Base-by-base conservation (phyloP, 768 basidiomycete genomes). In the Trametes maxima region DNA sequence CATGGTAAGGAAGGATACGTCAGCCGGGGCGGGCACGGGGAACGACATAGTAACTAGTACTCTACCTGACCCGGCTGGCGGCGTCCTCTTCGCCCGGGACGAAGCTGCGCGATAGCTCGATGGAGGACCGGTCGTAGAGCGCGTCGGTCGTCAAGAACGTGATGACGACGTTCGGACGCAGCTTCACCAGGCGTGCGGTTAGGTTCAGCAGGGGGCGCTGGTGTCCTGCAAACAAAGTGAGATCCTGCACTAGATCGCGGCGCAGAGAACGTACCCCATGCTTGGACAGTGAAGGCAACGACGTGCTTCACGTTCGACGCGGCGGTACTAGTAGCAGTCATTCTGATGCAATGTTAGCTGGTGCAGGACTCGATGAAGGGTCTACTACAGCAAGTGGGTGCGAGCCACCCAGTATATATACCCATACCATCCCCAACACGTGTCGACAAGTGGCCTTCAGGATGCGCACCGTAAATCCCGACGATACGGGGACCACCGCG, bases 71-170 rank as follows among this genome's bases (percentile, higher is more conserved):
- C 8, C 57, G 39, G 2, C 22, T n/a, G 12, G 16, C 33, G 35
- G n/a, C 40, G 3, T 33, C 35, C 14, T 42, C 45, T 16, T 64
- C 63, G 8, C 54, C 50, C 12, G 28, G 25, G 5, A 44, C 54
- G 44, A 64, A 64, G 56, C 49, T 55, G n/a, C 58, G 63, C 16
- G 48, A 17, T 5, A 64, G 21, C 33, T 64, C 63, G 4, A 22
- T 22, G 5, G 12, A 33, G 12, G 36, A 42, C 22, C 63, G 52
- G 25, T 56, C 59, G 24, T 45, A 59, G 54, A 56, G 60, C 19
- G 48, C 28, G 7, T 28, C 14, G 12, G 63, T 19, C 5, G 46
- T 40, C n/a, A 57, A 22, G 17, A 57, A 5, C 12, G 55, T 57
- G 3, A 57, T 46, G 39, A 24, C 7, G 43, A 57, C 35, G 11